Percentiles rank a stretch among this genome's conserved stretches.
phyloP scores from a whole-genome alignment of 2,329 filamentous ascomycete genomes.

The Aspergillus sp. region DNA sequence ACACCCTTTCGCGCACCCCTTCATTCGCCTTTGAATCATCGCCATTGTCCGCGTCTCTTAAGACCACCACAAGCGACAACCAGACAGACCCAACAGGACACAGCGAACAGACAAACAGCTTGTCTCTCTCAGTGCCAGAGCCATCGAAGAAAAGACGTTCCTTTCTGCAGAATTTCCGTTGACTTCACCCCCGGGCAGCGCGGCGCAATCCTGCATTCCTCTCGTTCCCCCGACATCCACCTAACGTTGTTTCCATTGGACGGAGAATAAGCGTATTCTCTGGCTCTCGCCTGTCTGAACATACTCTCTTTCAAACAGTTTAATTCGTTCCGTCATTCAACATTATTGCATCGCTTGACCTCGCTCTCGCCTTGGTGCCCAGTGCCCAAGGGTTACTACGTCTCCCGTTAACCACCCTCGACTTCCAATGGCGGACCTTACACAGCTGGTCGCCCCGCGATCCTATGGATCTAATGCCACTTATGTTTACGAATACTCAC shows the following conservation, averaged over 20 bases:
- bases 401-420: neutral
- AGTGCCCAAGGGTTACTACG: neutral
- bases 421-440: constrained; percentile 22
- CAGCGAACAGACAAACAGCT: neutral
- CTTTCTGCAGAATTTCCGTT: neutral
- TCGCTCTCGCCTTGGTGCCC: neutral
- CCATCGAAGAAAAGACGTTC: neutral
- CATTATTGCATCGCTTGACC: no score
- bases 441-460: constrained; percentile 17
- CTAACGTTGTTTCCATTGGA: no score
- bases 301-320: constrained; percentile 5
- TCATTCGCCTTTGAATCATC: constrained; percentile 1
- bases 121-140: constrained; percentile 14
- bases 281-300: neutral
- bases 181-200: no score
- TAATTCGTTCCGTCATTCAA: neutral
- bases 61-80: neutral
- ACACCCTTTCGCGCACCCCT: neutral
- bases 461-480: constrained; percentile 27
- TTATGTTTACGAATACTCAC: constrained; percentile 34
- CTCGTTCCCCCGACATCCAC: constrained; percentile 14
- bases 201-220: constrained; percentile 11
- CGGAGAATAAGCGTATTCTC: no score
- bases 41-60: neutral
- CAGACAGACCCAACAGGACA: neutral